Conservation (phyloP, 768 basidiomycete species). For the Naganishia vishniacii region DNA sequence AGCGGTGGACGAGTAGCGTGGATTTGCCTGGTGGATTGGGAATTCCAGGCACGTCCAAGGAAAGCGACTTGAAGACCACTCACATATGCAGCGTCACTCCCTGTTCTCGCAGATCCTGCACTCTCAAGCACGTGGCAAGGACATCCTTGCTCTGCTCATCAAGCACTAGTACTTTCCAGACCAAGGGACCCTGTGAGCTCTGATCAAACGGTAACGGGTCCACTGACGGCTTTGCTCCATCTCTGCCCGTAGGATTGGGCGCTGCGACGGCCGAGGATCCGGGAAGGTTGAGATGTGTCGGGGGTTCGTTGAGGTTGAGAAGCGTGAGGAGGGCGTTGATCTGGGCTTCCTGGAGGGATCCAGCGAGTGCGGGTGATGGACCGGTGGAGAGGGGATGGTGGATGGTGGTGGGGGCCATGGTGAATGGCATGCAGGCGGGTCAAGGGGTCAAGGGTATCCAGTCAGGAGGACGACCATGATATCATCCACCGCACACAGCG, state of each 20-base stretch:
- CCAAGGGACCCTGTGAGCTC: conserved; percentile 58
- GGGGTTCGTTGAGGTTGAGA: conserved; percentile 70
- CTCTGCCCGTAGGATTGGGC: conserved; percentile 45
- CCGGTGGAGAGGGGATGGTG: neutral
- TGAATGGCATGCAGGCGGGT: neutral
- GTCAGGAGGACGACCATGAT: neutral
- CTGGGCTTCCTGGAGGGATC: conserved; percentile 71
- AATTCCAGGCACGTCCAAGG: neutral
- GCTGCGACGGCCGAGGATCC: conserved; percentile 17
- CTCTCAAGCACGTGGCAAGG: conserved; percentile 85
- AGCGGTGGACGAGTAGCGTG: conserved; percentile 82
- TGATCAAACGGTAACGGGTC: conserved; percentile 46
- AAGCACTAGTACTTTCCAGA: conserved; percentile 94
- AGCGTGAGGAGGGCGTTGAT: conserved; percentile 75
- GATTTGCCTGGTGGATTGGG: conserved; percentile 62
- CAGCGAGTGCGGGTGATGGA: neutral
- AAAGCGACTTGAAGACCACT: conserved; percentile 45
- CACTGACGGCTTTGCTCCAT: conserved; percentile 49
- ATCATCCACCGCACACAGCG: neutral
- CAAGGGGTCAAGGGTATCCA: neutral
- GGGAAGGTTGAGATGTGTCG: conserved; percentile 51
- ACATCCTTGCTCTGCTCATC: conserved; percentile 96
- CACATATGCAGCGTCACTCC: conserved; percentile 98
- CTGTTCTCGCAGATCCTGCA: conserved; percentile 91
- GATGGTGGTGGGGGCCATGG: neutral